Evolutionary conservation across 2,329 filamentous ascomycete genomes (phyloP), one percentile per base, ranked within the genome.

Genomic region (Epichloe uncinata): DNA sequence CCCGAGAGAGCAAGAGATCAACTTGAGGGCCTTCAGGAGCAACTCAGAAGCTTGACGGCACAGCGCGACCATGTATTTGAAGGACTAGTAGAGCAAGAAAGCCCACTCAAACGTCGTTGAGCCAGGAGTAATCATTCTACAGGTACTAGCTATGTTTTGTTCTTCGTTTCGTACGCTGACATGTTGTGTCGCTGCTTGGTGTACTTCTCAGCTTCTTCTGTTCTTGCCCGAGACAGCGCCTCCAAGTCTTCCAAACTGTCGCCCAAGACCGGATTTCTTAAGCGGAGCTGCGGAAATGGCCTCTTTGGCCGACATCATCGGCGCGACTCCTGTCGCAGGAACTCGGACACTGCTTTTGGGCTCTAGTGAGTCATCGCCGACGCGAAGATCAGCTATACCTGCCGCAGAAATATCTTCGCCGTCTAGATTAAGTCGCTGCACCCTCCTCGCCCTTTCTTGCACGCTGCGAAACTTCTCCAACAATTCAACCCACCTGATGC

Each of bases 401-500:
- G 75, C 64, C 4, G 66, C 63, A 4, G 68, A 63, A 5, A 69
- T 66, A 45, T 79, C 74, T 34, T 73, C 69, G 5, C 73, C 68
- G 13, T 78, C 76, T 43, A 73, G 64, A 46, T 73, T 73, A 48
- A 78, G 66, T 52, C 81, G 73, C 61, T 88, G 84, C 12, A 79
- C 73, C 48, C 88, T 77, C 49, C 89, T 78, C 5, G 90, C 85
- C 53, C 81, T 82, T 57, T 98, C 93, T 62, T 98, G 93, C 2
- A 94, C 91, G 48, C 77, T 80, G 57, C 87, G 86, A 69, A 98
- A 98, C 62, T 96, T 95, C 56, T 98, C 93, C 5, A 98, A 76
- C 36, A 98, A 74, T 58, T 98, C 93, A 3, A 78, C 80, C 93
- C 93, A 98, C 50, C 85, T 84, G 58, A 98, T 95, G 35, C 81